Percentiles rank a stretch among this genome's conserved stretches.
Evolutionary conservation across 2,329 filamentous ascomycete genomes (phyloP).

Genomic region (Pseudogymnoascus pannorum): DNA sequence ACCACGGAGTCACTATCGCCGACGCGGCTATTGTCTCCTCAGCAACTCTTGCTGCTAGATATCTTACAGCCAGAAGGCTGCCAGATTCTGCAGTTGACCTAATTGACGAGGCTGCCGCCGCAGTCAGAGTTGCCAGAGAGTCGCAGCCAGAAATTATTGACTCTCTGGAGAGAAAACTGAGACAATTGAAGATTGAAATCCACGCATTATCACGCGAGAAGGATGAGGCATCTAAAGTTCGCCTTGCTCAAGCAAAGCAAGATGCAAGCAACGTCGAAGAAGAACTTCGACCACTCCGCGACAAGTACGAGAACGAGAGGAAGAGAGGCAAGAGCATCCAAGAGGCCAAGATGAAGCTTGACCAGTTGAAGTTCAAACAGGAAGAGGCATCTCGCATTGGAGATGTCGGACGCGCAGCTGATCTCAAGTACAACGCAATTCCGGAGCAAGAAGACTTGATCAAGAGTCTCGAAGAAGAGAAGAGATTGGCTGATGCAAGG

Average conservation of each 20-base stretch:
- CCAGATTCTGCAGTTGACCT: constrained; percentile 96
- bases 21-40: constrained; percentile 88
- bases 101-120: constrained; percentile 91
- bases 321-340: constrained; percentile 86
- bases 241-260: constrained; percentile 74
- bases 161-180: constrained; percentile 80
- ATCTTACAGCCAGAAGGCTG: constrained; percentile 82
- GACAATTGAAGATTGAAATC: constrained; percentile 95
- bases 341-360: constrained; percentile 89
- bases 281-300: constrained; percentile 80
- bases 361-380: constrained; percentile 81
- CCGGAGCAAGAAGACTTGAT: constrained; percentile 82
- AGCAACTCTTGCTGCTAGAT: constrained; percentile 85
- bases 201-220: constrained; percentile 90
- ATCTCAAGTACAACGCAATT: constrained; percentile 95
- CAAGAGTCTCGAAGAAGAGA: constrained; percentile 71
- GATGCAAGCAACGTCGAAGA: constrained; percentile 93
- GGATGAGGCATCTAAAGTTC: constrained; percentile 81
- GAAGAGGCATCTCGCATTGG: constrained; percentile 86
- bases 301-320: constrained; percentile 95
- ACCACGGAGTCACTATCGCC: constrained; percentile 94
- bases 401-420: constrained; percentile 80
- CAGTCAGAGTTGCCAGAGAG: constrained; percentile 91
- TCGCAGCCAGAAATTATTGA: constrained; percentile 95
- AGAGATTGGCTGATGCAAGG: constrained; percentile 67